These are phyloP conservation scores for Pseudisothecium myosuroides DNA, from an alignment of 225 moss, liverwort and hornwort genomes.

Conservation along the genomic window DNA sequence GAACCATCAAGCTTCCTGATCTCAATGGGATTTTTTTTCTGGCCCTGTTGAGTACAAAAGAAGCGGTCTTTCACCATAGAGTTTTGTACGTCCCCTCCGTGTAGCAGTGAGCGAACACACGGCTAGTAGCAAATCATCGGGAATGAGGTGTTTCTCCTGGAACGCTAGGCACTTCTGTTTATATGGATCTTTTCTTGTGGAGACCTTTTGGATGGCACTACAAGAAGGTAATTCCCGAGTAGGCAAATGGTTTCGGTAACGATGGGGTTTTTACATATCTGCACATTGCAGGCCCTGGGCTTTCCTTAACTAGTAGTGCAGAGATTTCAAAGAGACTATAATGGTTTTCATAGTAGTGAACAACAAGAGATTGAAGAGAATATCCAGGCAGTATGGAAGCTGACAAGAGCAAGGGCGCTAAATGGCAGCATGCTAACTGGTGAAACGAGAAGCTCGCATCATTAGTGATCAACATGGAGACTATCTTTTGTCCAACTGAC, in stretches of 20 bases:
- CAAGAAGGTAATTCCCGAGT: not conserved
- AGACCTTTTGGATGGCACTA: conserved; percentile 2
- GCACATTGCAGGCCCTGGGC: conserved; percentile 43
- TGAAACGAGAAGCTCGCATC: conserved; percentile 4
- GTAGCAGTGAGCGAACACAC: not conserved
- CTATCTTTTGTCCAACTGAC: not conserved
- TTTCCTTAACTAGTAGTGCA: conserved; percentile 17
- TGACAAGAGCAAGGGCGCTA: conserved; percentile 13
- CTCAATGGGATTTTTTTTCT: not conserved
- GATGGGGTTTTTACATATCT: conserved; percentile 18
- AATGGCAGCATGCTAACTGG: conserved; percentile 26
- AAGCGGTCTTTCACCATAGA: not conserved
- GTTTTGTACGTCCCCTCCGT: not conserved
- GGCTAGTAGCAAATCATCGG: not conserved
- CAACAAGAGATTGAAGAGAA: not conserved
- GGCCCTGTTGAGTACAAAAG: not conserved
- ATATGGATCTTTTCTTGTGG: not conserved
- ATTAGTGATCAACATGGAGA: not conserved
- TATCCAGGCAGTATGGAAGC: conserved; percentile 20
- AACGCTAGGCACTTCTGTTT: conserved; percentile 1
- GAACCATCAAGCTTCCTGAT: not conserved
- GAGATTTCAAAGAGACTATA: conserved; percentile 3
- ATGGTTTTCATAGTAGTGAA: conserved; percentile 7
- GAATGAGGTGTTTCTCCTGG: conserved; percentile 9
- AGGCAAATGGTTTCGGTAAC: conserved; percentile 1